Conservation (phyloP, 2,329 filamentous ascomycete genomes). For the Fusarium keratoplasticum region DNA sequence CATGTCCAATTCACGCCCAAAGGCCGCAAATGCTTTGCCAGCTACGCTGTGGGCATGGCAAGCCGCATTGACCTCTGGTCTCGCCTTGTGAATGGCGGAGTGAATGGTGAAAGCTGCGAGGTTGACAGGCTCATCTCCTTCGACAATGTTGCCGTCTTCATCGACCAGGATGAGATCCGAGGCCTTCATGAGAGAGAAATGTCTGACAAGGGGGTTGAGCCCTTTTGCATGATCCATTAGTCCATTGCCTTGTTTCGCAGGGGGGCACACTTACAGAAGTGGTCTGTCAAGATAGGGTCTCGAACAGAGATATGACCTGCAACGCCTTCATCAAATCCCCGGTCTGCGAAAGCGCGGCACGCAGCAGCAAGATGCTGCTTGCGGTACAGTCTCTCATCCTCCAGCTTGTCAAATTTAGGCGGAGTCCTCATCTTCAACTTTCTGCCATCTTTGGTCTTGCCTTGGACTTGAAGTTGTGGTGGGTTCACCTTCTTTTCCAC, state of each 20-base stretch:
- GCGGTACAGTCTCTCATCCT: not conserved
- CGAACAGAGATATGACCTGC: not conserved
- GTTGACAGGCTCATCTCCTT: constrained; percentile 62
- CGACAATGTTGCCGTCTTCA: not conserved
- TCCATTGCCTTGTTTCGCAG: not conserved
- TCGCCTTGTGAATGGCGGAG: constrained; percentile 69
- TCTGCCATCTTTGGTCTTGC: not conserved
- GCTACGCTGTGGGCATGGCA: constrained; percentile 73
- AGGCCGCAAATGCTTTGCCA: constrained; percentile 73
- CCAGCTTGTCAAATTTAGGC: not conserved
- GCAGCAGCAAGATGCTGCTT: not conserved
- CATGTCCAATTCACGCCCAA: constrained; percentile 73
- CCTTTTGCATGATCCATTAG: not conserved
- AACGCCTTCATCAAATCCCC: not conserved
- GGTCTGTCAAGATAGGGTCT: not conserved
- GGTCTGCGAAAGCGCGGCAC: not conserved
- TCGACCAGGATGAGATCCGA: constrained; percentile 72
- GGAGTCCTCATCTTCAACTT: not conserved
- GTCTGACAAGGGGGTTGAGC: not conserved
- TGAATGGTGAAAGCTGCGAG: constrained; percentile 76
- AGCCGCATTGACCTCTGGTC: constrained; percentile 71
- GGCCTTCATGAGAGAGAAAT: not conserved
- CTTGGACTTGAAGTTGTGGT: not conserved
- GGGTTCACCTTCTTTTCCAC: not conserved
- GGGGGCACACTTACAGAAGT: not conserved